A percentile compares a stretch with the other conserved stretches of the same genome.
These are phyloP conservation scores for Lizonia empirigonia DNA, from an alignment of 2,329 filamentous ascomycete genomes.

Conservation along the genomic window DNA sequence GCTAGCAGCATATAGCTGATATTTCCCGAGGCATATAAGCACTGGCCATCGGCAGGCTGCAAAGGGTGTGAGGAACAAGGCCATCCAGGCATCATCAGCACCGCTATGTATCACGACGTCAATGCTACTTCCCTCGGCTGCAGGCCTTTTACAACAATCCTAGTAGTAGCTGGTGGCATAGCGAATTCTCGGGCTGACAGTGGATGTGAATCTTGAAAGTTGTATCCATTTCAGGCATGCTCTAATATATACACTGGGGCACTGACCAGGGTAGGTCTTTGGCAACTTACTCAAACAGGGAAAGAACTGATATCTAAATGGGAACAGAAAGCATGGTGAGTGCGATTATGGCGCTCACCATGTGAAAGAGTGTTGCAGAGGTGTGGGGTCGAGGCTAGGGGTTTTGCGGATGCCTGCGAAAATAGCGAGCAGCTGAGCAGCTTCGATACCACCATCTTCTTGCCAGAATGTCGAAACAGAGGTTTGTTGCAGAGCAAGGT, in stretches of 20 bases:
- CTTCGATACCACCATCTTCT: conserved; percentile 41
- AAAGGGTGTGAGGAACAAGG: neutral
- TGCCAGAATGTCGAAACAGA: conserved; percentile 41
- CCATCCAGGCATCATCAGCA: neutral
- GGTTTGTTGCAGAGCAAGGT: conserved; percentile 45
- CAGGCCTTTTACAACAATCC: no score
- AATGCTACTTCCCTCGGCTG: no score
- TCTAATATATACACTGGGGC: neutral
- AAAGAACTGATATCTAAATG: neutral
- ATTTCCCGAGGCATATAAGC: neutral
- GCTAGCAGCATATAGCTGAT: no score
- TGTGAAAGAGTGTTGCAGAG: conserved; percentile 39
- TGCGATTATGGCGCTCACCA: conserved; percentile 30
- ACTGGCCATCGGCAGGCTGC: neutral
- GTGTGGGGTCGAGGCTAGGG: conserved; percentile 22
- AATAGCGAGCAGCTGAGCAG: conserved; percentile 39
- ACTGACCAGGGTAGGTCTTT: neutral
- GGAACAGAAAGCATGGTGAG: neutral
- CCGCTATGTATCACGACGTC: neutral
- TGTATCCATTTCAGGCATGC: neutral
- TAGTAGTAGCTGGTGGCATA: no score
- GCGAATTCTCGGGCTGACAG: no score
- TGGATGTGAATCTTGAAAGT: neutral
- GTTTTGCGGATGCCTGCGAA: conserved; percentile 40
- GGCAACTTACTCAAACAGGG: neutral